These are phyloP conservation scores for Phytophthora niederhauseri DNA, from an alignment of 352 stramenopile genomes.

Conservation along the genomic window DNA sequence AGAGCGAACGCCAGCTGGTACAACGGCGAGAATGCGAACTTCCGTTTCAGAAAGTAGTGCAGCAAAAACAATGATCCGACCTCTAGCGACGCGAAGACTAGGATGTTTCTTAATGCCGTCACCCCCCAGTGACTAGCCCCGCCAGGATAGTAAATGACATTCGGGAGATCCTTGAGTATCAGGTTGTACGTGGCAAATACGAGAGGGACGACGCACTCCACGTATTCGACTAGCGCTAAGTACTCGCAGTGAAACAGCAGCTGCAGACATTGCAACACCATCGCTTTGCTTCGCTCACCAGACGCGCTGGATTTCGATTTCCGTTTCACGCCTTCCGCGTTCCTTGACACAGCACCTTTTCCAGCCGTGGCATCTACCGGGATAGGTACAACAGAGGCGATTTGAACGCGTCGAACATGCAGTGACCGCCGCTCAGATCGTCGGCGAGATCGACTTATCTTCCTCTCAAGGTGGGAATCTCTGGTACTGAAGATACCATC, in stretches of 20 bases:
- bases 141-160: constrained; percentile 39
- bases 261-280: constrained; percentile 25
- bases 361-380: background rate
- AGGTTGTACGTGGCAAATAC: constrained; percentile 37
- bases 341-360: background rate
- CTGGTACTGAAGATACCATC: constrained; percentile 1
- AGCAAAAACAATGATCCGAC: constrained; percentile 35
- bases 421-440: constrained; percentile 2
- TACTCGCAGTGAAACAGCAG: constrained; percentile 45
- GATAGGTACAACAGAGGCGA: background rate
- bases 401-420: background rate
- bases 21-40: constrained; percentile 33
- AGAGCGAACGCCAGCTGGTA: constrained; percentile 47
- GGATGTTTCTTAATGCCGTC: constrained; percentile 4
- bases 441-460: background rate
- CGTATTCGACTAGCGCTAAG: constrained; percentile 38
- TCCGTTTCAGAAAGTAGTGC: constrained; percentile 26
- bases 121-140: constrained; percentile 5
- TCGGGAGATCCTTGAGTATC: constrained; percentile 39
- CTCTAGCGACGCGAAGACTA: constrained; percentile 36
- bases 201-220: constrained; percentile 42
- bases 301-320: background rate
- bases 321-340: too few species aligned
- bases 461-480: constrained; percentile 2
- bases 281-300: constrained; percentile 5